phyloP scores from a whole-genome alignment of 2,329 filamentous ascomycete species.

The Pyrenochaeta sp. region DNA sequence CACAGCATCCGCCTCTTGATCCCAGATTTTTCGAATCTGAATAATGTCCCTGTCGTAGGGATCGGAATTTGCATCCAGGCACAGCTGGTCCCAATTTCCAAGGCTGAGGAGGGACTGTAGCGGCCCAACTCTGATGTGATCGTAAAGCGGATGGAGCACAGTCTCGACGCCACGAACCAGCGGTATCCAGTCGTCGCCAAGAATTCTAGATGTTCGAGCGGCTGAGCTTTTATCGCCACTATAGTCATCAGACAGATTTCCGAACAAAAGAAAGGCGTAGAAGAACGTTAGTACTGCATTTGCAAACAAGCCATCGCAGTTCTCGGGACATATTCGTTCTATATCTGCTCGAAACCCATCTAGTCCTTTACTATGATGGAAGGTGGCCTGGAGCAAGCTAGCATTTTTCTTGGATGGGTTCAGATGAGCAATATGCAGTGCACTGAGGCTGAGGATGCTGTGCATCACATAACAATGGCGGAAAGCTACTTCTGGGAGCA shows the following conservation, averaged over 20 bases:
- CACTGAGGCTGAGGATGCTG: constrained; percentile 22
- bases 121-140: constrained; percentile 17
- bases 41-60: constrained; percentile 15
- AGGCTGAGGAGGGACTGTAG: constrained; percentile 17
- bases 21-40: constrained; percentile 16
- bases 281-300: constrained; percentile 19
- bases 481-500: constrained; percentile 20
- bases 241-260: constrained; percentile 17
- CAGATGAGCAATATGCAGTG: constrained; percentile 22
- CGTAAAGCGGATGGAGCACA: constrained; percentile 12
- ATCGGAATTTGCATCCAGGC: constrained; percentile 6
- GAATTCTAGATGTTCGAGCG: constrained; percentile 14
- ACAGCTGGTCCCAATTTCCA: constrained; percentile 18
- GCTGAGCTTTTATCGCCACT: background rate
- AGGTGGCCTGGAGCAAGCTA: constrained; percentile 9
- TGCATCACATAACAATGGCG: constrained; percentile 22
- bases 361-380: constrained; percentile 18
- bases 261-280: constrained; percentile 27
- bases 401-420: constrained; percentile 7
- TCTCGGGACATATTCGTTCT: constrained; percentile 1
- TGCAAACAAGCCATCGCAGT: constrained; percentile 22
- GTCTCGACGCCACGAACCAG: constrained; percentile 19
- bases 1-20: constrained; percentile 2
- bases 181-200: constrained; percentile 30
- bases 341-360: constrained; percentile 18